Base-by-base conservation (phyloP, 768 basidiomycete species). In the Pleurotus salmoneostramineus region DNA sequence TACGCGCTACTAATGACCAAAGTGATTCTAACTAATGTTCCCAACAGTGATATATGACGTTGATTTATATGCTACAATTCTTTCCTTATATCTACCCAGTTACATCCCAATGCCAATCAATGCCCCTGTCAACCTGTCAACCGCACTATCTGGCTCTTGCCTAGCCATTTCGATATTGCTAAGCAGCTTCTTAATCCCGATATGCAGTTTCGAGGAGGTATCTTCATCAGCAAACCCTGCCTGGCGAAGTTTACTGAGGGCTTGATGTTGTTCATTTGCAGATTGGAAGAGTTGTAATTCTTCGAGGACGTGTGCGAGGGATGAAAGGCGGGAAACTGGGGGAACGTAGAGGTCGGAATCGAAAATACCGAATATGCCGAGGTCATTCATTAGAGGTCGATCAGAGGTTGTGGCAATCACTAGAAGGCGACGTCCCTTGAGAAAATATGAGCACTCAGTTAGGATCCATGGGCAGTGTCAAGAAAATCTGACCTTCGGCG, bases 151-250 rank as follows among this genome's bases (percentile, higher is more conserved):
- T 1, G 93, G 93, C 66, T 97, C 96, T 74, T 98, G 97, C 66
- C 96, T 81, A 49, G 95, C 92, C 95, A 97, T 98, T 79, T 99
- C 97, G 15, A 95, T 80, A 56, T 91, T 80, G 59, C 87, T 93
- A 68, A 99, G 70, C 69, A 99, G 66, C 73, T 91, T 95, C 84
- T 98, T 98, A 66, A 99, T 85, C 0, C 97, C 97, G 48, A 98
- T 88, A 61, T 88, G 84, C 63, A 95, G 63, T 48, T 74, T 78
- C 11, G 79, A 65, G 8, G 73, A 68, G 45, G 78, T 68, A 36
- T 59, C 55, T n/a, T 58, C 77, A 34, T 77, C 77, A 8, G 79
- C 83, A 60, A 95, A 85, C 8, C 91, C 92, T 1, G 92, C 89
- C 56, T 91, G 83, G 27, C 79, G 72, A 42, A 98, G 74, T 75